Percentiles rank a stretch among this genome's conserved stretches.
Evolutionary conservation across 257 asterid genomes (phyloP).

Genomic region (Striga asiatica): DNA sequence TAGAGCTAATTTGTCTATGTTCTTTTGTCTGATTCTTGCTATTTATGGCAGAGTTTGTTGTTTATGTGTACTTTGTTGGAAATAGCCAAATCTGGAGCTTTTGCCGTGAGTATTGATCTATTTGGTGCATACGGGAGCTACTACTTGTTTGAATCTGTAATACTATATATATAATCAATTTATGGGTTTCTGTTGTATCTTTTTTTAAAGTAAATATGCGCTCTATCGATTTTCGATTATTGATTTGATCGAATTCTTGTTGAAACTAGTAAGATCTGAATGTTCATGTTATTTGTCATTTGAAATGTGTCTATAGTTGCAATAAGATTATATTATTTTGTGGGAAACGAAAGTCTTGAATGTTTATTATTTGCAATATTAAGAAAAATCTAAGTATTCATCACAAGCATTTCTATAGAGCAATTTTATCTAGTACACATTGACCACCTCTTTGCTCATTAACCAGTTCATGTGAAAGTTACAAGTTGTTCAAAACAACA

Average conservation of each 20-base stretch:
- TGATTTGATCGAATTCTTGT: not conserved
- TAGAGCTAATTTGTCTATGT: not conserved
- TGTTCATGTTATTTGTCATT: not conserved
- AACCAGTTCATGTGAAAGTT: too few relatives aligned
- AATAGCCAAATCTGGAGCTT: conserved; percentile 17
- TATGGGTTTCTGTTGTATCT: not conserved
- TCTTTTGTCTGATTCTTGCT: not conserved
- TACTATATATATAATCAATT: not conserved
- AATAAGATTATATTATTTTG: not conserved
- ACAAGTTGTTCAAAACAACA: too few relatives aligned
- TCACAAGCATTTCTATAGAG: too few relatives aligned
- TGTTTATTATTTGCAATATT: too few relatives aligned
- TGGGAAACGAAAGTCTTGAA: too few relatives aligned
- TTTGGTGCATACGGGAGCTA: not conserved
- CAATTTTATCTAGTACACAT: too few relatives aligned
- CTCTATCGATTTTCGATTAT: not conserved
- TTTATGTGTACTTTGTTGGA: not conserved
- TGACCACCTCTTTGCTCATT: too few relatives aligned
- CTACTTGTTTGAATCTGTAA: not conserved
- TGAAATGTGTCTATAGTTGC: too few relatives aligned
- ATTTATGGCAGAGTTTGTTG: too few relatives aligned
- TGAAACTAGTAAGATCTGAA: not conserved
- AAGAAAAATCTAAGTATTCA: too few relatives aligned
- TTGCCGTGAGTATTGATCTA: not conserved
- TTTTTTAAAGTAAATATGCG: not conserved